phyloP scores from a whole-genome alignment of 768 basidiomycete species.

The Mycena polygramma region DNA sequence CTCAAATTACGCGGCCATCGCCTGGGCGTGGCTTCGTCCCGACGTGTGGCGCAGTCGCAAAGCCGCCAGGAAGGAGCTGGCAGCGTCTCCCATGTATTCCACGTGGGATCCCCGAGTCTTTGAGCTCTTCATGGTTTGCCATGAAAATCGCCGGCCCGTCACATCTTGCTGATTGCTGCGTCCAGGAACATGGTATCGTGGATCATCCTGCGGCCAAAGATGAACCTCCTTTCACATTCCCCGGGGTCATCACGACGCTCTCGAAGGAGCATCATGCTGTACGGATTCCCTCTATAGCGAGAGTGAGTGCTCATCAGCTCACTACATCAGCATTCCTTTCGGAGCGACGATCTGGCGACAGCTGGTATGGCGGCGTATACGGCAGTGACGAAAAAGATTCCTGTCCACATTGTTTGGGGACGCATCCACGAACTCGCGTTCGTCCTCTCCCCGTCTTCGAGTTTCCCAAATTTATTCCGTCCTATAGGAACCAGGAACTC shows the following conservation, averaged over 20 bases:
- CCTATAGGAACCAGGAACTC: slow-evolving; percentile 13
- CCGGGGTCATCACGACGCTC: slow-evolving; percentile 14
- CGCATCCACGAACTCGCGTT: slow-evolving; percentile 20
- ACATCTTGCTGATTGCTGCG: neutral
- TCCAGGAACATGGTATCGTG: slow-evolving; percentile 12
- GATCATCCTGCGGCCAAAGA: slow-evolving; percentile 19
- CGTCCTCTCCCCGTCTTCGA: neutral
- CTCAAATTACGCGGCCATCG: slow-evolving; percentile 11
- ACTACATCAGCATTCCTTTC: slow-evolving; percentile 3
- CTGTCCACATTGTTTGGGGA: slow-evolving; percentile 24
- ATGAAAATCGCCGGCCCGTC: too few species aligned
- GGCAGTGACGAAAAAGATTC: neutral
- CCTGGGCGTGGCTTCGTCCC: slow-evolving; percentile 23
- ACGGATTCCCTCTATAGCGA: neutral
- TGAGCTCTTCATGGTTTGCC: slow-evolving; percentile 19
- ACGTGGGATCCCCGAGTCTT: slow-evolving; percentile 20
- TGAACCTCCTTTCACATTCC: slow-evolving; percentile 9
- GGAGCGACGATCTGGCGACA: slow-evolving; percentile 12
- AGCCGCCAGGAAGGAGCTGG: slow-evolving; percentile 15
- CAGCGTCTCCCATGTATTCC: slow-evolving; percentile 3
- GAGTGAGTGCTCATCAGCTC: neutral
- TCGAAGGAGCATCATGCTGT: slow-evolving; percentile 23
- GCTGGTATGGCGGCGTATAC: neutral
- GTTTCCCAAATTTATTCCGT: neutral
- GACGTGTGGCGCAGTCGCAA: slow-evolving; percentile 25